Base-by-base conservation (phyloP, 176 grass and related monocot species). In the Tillandsia leiboldiana region DNA sequence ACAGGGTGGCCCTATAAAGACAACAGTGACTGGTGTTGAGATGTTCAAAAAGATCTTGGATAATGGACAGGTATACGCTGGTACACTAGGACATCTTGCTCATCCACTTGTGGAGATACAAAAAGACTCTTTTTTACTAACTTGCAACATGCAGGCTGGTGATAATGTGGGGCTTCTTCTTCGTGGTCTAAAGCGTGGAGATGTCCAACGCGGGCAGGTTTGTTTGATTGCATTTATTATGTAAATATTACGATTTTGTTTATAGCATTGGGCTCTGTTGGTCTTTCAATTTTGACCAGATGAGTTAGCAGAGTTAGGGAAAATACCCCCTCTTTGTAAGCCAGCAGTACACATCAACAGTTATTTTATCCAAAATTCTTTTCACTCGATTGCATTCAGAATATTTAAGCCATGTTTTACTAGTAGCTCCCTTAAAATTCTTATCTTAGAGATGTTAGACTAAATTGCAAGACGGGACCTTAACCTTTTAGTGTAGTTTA, bases 41-140 rank as follows among this genome's bases (percentile, higher is more conserved):
- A 99, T 99, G 94, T 99, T 99, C 80, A 99, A 93, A 69, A 99
- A 99, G 82, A 93, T 93, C 47, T 68, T 99, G 79, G 94, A 99
- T 85, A 73, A 90, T 83, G 94, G 89, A 93, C 76, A 90, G 87
- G 94, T 99, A 78, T 1, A 51, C 72, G 0, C 13, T 81, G 57
- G 48, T 66, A 81, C 12, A 11, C 22, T 51, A 62, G 9, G 17
- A 42, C 8, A 1, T 83, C 2, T 3, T 15, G 59, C 53, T 1
- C 65, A 71, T 33, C 74, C 9, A 1, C 18, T 82, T 74, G 18
- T 65, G 61, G 14, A 17, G 26, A 47, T 42, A 42, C 54, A 48
- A 14, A 42, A 73, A 51, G 0, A 33, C 12, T 70, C 10, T 22
- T 75, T 10, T 17, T 63, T 69, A 42, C 50, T 52, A 72, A 48